A percentile compares a stretch with the other conserved stretches of the same genome.
phyloP scores from a whole-genome alignment of 2,329 filamentous ascomycete genomes.

The Purpureocillium takamizusanense region DNA sequence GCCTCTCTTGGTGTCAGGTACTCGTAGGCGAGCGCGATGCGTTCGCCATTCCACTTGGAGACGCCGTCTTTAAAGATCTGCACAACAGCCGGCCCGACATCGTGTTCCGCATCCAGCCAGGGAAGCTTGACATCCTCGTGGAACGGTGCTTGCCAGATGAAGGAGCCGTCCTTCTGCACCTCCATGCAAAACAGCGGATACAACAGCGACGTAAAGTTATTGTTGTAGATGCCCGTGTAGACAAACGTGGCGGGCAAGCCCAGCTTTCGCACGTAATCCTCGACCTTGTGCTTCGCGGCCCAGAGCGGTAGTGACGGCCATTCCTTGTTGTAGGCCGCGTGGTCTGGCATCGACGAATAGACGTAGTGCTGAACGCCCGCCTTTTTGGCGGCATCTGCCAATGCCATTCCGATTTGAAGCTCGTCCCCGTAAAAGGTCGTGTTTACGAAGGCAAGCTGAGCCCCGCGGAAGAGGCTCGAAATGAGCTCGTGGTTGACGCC shows the following conservation, averaged over 20 bases:
- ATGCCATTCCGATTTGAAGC: slow-evolving; percentile 74
- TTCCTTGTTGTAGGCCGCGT: slow-evolving; percentile 63
- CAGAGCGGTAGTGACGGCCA: slow-evolving; percentile 87
- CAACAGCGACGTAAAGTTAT: slow-evolving; percentile 89
- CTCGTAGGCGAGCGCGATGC: slow-evolving; percentile 86
- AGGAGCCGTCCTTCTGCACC: slow-evolving; percentile 72
- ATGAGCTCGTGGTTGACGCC: slow-evolving; percentile 68
- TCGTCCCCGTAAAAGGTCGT: slow-evolving; percentile 97
- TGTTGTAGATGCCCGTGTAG: slow-evolving; percentile 97
- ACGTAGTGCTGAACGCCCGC: slow-evolving; percentile 84
- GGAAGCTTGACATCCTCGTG: slow-evolving; percentile 82
- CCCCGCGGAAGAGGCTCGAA: slow-evolving; percentile 69
- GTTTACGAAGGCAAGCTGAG: slow-evolving; percentile 91
- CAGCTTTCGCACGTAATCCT: slow-evolving; percentile 80
- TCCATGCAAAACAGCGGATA: slow-evolving; percentile 97
- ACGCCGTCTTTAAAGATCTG: slow-evolving; percentile 94
- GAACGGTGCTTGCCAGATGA: slow-evolving; percentile 89
- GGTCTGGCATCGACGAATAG: slow-evolving; percentile 96
- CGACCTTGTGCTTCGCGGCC: slow-evolving; percentile 86
- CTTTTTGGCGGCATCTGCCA: slow-evolving; percentile 82
- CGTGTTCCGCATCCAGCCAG: slow-evolving; percentile 94
- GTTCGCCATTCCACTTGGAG: slow-evolving; percentile 66
- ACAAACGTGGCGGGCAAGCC: slow-evolving; percentile 83
- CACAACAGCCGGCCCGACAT: slow-evolving; percentile 82
- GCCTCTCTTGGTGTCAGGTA: slow-evolving; percentile 76